phyloP scores from a whole-genome alignment of 352 stramenopile genomes.

The Globisporangium alternatum region DNA sequence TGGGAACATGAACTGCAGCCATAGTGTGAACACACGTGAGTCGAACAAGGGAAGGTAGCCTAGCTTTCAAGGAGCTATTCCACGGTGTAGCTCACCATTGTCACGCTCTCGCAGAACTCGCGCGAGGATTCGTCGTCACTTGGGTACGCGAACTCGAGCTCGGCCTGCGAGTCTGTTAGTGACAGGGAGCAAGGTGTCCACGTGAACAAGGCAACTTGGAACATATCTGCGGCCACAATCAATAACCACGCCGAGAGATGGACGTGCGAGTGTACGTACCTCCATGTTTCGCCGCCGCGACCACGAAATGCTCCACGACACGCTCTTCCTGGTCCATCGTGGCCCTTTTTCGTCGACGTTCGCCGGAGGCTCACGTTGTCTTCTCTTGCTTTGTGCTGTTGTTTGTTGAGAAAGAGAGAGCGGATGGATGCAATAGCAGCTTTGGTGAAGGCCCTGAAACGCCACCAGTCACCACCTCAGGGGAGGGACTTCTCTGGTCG shows the following conservation, averaged over 20 bases:
- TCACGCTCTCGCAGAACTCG: slow-evolving; percentile 48
- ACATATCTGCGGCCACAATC: too few relatives aligned
- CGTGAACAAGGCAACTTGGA: too few relatives aligned
- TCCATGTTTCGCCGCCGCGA: slow-evolving; percentile 30
- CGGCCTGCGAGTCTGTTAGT: slow-evolving; percentile 18
- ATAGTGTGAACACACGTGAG: neutral
- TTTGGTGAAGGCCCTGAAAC: slow-evolving; percentile 1
- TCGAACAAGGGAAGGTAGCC: neutral
- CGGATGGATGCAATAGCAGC: neutral
- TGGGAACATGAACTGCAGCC: slow-evolving; percentile 46
- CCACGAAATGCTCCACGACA: slow-evolving; percentile 44
- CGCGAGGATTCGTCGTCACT: slow-evolving; percentile 19
- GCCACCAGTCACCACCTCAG: neutral
- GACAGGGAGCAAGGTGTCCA: neutral
- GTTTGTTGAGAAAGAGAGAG: neutral
- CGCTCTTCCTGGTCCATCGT: slow-evolving; percentile 16
- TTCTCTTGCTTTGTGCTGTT: neutral
- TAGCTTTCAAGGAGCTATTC: neutral
- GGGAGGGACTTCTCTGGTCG: neutral
- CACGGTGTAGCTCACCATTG: slow-evolving; percentile 28
- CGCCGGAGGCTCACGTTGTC: neutral
- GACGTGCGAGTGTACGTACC: slow-evolving; percentile 9
- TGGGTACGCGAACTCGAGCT: slow-evolving; percentile 42
- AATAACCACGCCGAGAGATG: neutral
- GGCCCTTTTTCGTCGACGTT: neutral